Conservation (phyloP, 345 rosid genomes). For the Lepidium aucheri region DNA sequence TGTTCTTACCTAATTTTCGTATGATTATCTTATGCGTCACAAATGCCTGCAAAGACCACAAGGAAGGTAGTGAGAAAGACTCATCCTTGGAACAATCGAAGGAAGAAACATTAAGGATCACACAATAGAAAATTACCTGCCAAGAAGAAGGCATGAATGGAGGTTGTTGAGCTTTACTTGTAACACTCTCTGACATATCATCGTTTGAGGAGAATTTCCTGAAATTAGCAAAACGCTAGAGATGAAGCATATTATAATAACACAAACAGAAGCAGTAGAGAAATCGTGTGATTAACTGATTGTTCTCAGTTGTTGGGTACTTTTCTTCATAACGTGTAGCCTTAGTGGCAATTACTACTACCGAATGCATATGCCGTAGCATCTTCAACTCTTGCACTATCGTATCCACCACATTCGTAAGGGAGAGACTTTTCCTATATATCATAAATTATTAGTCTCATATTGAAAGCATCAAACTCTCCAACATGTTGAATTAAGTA, state of each 20-base stretch:
- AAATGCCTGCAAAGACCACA: conserved; percentile 44
- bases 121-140: conserved; percentile 49
- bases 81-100: neutral
- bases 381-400: conserved; percentile 65
- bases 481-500: neutral
- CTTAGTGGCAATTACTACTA: conserved; percentile 63
- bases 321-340: conserved; percentile 39
- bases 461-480: neutral
- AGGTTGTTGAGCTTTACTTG: conserved; percentile 30
- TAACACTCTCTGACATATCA: conserved; percentile 19
- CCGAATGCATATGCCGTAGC: conserved; percentile 51
- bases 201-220: conserved; percentile 26
- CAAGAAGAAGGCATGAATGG: conserved; percentile 71
- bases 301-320: conserved; percentile 28
- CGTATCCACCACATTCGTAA: conserved; percentile 47
- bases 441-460: neutral
- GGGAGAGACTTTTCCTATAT: conserved; percentile 57
- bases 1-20: conserved; percentile 37
- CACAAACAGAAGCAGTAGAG: neutral
- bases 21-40: conserved; percentile 57
- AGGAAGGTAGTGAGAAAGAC: neutral
- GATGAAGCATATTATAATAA: conserved; percentile 2
- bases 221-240: conserved; percentile 17
- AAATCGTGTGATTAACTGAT: neutral
- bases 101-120: neutral